phyloP scores from a whole-genome alignment of 2,329 filamentous ascomycete species.

The Alternaria triticina region DNA sequence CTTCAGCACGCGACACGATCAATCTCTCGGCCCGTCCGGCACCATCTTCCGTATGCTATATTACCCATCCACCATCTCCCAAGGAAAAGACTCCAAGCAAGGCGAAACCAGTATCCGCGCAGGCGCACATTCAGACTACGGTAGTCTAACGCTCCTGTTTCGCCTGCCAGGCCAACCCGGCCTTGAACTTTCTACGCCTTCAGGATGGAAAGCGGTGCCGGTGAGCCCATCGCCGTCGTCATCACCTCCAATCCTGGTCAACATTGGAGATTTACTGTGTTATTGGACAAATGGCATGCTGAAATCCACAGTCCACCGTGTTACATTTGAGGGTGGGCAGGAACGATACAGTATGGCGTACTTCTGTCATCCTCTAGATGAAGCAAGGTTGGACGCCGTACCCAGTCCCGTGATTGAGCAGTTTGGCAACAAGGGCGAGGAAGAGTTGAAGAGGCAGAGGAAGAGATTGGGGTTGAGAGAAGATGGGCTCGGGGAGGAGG shows the following conservation, averaged over 20 bases:
- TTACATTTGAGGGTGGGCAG: constrained; percentile 68
- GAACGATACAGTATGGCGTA: constrained; percentile 65
- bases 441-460: constrained; percentile 45
- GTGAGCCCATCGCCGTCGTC: constrained; percentile 64
- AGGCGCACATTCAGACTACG: constrained; percentile 91
- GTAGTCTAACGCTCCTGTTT: constrained; percentile 75
- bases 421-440: constrained; percentile 43
- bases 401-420: constrained; percentile 59
- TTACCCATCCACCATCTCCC: constrained; percentile 43
- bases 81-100: constrained; percentile 25
- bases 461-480: constrained; percentile 52
- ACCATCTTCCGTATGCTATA: constrained; percentile 63
- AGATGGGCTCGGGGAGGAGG: constrained; percentile 42
- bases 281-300: constrained; percentile 93
- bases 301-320: constrained; percentile 86
- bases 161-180: constrained; percentile 84
- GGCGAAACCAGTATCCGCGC: constrained; percentile 72
- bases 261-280: constrained; percentile 75
- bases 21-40: constrained; percentile 56
- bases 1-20: constrained; percentile 68
- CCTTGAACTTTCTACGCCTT: constrained; percentile 75
- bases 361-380: constrained; percentile 68
- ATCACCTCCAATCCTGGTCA: constrained; percentile 57
- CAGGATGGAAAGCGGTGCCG: constrained; percentile 55
- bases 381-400: constrained; percentile 60